Evolutionary conservation across 345 rosid species (phyloP).

Genomic region (Alliaria petiolata): DNA sequence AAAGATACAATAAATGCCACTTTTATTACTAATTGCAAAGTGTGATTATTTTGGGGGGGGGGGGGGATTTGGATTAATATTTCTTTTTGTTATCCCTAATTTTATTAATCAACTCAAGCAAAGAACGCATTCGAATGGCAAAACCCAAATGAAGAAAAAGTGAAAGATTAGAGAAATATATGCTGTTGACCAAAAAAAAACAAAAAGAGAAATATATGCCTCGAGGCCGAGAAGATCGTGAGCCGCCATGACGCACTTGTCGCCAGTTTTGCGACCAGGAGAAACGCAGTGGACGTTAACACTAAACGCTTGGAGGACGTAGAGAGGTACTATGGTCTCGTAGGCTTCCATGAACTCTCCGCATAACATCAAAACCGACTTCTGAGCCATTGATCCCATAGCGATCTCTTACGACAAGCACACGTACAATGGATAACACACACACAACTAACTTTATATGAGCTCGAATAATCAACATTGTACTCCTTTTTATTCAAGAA

Average conservation of each 20-base stretch:
- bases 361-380: slow-evolving; percentile 44
- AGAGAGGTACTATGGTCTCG: slow-evolving; percentile 41
- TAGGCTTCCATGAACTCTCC: slow-evolving; percentile 63
- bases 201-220: too few species aligned
- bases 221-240: slow-evolving; percentile 48
- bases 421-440: not conserved
- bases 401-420: not conserved
- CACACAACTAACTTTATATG: not conserved
- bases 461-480: not conserved
- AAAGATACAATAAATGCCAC: not conserved
- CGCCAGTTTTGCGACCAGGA: slow-evolving; percentile 41
- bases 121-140: not conserved
- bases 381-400: slow-evolving; percentile 37
- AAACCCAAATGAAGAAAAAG: not conserved
- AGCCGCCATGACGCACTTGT: slow-evolving; percentile 45
- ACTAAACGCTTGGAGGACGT: slow-evolving; percentile 45
- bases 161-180: slow-evolving; percentile 4
- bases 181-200: too few species aligned
- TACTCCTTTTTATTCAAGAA: not conserved
- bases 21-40: too few species aligned
- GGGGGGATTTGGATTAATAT: too few species aligned
- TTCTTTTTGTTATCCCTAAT: not conserved
- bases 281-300: slow-evolving; percentile 47
- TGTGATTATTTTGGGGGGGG: too few species aligned
- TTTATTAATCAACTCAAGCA: not conserved